Percentiles rank a stretch among this genome's conserved stretches.
phyloP scores from a whole-genome alignment of 2,329 filamentous ascomycete species.

The Penicillium sp. region DNA sequence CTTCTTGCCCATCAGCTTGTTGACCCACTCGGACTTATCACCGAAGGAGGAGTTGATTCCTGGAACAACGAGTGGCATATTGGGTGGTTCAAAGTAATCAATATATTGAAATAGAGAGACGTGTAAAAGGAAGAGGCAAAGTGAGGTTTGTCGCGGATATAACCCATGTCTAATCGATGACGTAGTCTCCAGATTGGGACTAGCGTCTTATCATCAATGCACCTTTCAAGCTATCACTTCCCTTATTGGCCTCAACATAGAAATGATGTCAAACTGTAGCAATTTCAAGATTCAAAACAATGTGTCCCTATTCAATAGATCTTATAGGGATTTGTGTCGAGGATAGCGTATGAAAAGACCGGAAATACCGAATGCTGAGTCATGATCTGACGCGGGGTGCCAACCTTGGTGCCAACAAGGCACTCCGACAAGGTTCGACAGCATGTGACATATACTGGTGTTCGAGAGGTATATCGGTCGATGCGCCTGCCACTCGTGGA shows the following conservation, averaged over 20 bases:
- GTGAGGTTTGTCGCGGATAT: neutral
- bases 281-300: neutral
- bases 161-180: constrained; percentile 1
- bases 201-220: neutral
- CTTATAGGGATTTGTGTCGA: neutral
- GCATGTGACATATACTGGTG: neutral
- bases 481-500: rapidly evolving
- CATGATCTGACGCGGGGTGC: neutral
- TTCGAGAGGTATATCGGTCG: neutral
- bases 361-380: neutral
- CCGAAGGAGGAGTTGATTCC: constrained; percentile 39
- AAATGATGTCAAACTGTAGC: neutral
- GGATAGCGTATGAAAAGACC: too few relatives aligned
- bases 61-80: constrained; percentile 51
- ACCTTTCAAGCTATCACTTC: neutral
- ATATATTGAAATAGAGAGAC: neutral
- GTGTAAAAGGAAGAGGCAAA: neutral
- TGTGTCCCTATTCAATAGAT: neutral
- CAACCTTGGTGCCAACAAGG: neutral
- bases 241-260: neutral
- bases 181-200: neutral
- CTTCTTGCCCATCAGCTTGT: constrained; percentile 50
- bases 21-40: constrained; percentile 44
- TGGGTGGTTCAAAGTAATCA: neutral
- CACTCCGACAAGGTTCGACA: neutral